These are phyloP conservation scores for Rhizopogon vesiculosus DNA, from an alignment of 768 basidiomycete genomes.

Conservation along the genomic window DNA sequence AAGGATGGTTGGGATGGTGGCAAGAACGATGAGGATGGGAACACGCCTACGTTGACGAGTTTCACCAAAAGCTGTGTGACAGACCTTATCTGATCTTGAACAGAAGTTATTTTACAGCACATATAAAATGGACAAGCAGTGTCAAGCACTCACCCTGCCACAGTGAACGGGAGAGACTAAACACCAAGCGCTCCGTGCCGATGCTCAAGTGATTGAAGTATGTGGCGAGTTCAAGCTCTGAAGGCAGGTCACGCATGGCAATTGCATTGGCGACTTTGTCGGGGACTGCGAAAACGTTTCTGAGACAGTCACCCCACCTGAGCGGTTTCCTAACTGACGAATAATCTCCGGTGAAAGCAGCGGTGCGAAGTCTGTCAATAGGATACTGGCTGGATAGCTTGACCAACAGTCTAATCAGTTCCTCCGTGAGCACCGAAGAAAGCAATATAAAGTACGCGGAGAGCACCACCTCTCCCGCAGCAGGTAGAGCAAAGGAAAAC, in stretches of 20 bases:
- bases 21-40: slow-evolving; percentile 46
- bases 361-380: slow-evolving; percentile 59
- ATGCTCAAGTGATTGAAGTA: slow-evolving; percentile 53
- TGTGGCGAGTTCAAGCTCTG: slow-evolving; percentile 44
- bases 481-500: too few relatives aligned
- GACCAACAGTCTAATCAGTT: slow-evolving; percentile 49
- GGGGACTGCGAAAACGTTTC: slow-evolving; percentile 61
- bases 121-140: slow-evolving; percentile 1
- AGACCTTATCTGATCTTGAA: slow-evolving; percentile 34
- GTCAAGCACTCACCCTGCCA: slow-evolving; percentile 38
- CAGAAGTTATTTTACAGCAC: slow-evolving; percentile 7
- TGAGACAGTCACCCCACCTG: slow-evolving; percentile 76
- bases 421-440: slow-evolving; percentile 41
- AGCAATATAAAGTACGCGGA: slow-evolving; percentile 67
- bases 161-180: slow-evolving; percentile 34
- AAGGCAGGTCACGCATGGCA: slow-evolving; percentile 40
- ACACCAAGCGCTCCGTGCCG: slow-evolving; percentile 49
- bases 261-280: slow-evolving; percentile 75
- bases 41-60: slow-evolving; percentile 63
- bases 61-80: slow-evolving; percentile 57
- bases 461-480: too few relatives aligned
- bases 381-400: slow-evolving; percentile 60
- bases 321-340: slow-evolving; percentile 25
- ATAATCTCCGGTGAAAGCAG: slow-evolving; percentile 35
- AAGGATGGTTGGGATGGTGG: slow-evolving; percentile 69